A percentile compares a stretch with the other conserved stretches of the same genome.
Evolutionary conservation across 176 grass and related monocot genomes (phyloP).

Genomic region (Avena sativa): DNA sequence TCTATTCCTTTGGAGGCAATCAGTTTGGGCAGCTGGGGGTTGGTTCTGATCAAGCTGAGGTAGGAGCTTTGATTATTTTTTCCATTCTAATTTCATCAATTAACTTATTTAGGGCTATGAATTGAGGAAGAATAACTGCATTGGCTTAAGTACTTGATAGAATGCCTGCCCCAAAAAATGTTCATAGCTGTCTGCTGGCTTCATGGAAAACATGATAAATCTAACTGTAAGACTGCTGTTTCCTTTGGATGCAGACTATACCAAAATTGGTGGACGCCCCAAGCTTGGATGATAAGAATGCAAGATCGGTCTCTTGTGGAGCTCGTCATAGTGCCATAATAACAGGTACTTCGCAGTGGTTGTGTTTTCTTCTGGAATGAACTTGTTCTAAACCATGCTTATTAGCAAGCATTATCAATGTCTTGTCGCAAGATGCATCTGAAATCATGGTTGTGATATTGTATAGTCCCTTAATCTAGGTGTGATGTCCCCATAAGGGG

Average conservation of each 20-base stretch:
- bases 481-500: background rate
- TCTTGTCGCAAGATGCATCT: background rate
- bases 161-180: background rate
- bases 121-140: background rate
- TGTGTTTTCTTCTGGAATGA: background rate
- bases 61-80: slow-evolving; percentile 20
- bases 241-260: slow-evolving; percentile 73
- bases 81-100: slow-evolving; percentile 16
- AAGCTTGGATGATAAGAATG: slow-evolving; percentile 89
- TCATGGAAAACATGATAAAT: background rate
- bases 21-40: slow-evolving; percentile 97
- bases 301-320: slow-evolving; percentile 84
- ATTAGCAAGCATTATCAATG: background rate
- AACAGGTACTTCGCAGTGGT: slow-evolving; percentile 59
- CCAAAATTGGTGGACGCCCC: slow-evolving; percentile 86
- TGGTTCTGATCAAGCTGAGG: slow-evolving; percentile 99
- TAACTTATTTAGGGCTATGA: background rate
- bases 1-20: slow-evolving; percentile 97
- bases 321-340: slow-evolving; percentile 95
- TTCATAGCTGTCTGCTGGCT: background rate
- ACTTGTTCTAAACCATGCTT: background rate
- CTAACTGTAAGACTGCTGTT: background rate
- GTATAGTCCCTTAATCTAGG: background rate
- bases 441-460: background rate
- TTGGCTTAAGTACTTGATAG: background rate